These are phyloP conservation scores for Basidiobolus meristosporus DNA, from an alignment of 371 early-diverging fungal genomes.

Conservation along the genomic window DNA sequence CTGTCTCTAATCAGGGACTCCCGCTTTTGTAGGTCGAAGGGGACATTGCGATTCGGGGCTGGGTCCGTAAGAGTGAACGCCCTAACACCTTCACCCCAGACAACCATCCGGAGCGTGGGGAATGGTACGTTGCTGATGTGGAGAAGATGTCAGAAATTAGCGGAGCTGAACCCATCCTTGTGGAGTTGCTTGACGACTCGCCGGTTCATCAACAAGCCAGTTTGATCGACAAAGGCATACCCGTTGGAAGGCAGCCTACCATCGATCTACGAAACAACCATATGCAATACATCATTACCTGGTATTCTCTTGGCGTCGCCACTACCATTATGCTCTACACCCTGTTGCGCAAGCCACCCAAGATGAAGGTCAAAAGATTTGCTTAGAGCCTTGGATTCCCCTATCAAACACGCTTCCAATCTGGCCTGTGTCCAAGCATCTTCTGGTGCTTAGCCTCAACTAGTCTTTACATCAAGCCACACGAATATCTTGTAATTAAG, in stretches of 20 bases:
- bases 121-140: conserved; percentile 74
- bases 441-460: too few species aligned
- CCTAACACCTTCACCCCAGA: conserved; percentile 43
- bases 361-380: too few species aligned
- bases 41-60: conserved; percentile 31
- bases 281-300: conserved; percentile 69
- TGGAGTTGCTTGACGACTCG: conserved; percentile 37
- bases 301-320: conserved; percentile 53
- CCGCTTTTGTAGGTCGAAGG: conserved; percentile 13
- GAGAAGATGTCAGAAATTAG: conserved; percentile 47
- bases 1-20: background rate
- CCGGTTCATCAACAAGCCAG: conserved; percentile 16
- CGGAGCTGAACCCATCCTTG: conserved; percentile 39
- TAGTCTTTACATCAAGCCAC: too few species aligned
- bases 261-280: conserved; percentile 73
- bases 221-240: conserved; percentile 36
- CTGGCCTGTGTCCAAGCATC: too few species aligned
- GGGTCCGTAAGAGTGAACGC: conserved; percentile 35
- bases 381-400: too few species aligned
- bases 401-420: too few species aligned
- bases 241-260: conserved; percentile 42
- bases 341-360: conserved; percentile 18
- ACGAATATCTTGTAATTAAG: too few species aligned
- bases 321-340: conserved; percentile 45
- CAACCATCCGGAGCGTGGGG: conserved; percentile 33